Conservation (phyloP, 75 land plant genomes). For the Isoetes taiwanensis region DNA sequence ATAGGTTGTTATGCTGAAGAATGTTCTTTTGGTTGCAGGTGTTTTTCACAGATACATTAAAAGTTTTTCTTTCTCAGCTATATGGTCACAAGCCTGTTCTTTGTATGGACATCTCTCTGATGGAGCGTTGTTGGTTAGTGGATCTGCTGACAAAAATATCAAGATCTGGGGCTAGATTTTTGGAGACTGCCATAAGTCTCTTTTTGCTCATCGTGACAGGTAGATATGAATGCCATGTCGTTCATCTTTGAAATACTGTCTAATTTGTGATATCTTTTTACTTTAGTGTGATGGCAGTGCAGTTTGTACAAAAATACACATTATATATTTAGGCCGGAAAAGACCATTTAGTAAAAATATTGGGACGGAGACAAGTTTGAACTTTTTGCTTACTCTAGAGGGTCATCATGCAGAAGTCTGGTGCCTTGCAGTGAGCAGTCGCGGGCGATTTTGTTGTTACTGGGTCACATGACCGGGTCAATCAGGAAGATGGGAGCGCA, state of each 20-base stretch:
- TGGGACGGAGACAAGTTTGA: slow-evolving; percentile 99
- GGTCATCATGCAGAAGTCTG: slow-evolving; percentile 91
- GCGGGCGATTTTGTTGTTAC: slow-evolving; percentile 90
- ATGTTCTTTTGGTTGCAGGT: too few relatives aligned
- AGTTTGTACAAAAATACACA: slow-evolving; percentile 94
- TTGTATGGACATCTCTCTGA: slow-evolving; percentile 96
- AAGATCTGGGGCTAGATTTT: slow-evolving; percentile 99
- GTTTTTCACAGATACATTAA: slow-evolving; percentile 70
- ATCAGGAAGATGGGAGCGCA: slow-evolving; percentile 99
- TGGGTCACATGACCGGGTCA: slow-evolving; percentile 91
- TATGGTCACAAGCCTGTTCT: slow-evolving; percentile 96
- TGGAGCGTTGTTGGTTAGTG: slow-evolving; percentile 82
- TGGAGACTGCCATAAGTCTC: slow-evolving; percentile 95
- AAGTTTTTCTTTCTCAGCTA: slow-evolving; percentile 63
- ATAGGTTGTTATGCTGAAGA: too few relatives aligned
- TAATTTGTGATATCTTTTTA: slow-evolving; percentile 1
- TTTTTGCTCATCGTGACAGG: slow-evolving; percentile 98
- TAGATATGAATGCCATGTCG: too few relatives aligned
- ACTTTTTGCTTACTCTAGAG: slow-evolving; percentile 82
- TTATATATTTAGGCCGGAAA: slow-evolving; percentile 93
- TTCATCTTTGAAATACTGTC: too few relatives aligned
- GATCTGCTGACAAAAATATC: slow-evolving; percentile 94
- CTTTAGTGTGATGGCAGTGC: slow-evolving; percentile 93
- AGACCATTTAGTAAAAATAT: slow-evolving; percentile 87
- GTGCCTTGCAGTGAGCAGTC: slow-evolving; percentile 82